A percentile compares a stretch with the other conserved stretches of the same genome.
Conservation (phyloP, 1,284 basidiomycete species). For the Cerioporus squamosus region DNA sequence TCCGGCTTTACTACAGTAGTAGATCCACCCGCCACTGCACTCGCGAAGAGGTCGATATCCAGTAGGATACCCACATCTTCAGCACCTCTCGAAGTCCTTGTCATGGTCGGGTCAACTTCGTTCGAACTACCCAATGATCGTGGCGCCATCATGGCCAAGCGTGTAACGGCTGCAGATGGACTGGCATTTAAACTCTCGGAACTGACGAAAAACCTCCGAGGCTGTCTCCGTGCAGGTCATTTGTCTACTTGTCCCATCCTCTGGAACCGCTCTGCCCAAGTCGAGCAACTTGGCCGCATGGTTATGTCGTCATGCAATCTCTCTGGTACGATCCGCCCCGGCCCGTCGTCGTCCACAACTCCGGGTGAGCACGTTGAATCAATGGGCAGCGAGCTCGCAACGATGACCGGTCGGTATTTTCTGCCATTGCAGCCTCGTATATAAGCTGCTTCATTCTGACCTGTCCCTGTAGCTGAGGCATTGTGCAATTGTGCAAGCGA, state of each 20-base stretch:
- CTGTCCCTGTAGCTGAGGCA: background rate
- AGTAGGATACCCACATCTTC: too few species aligned
- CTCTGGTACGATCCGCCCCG: too few species aligned
- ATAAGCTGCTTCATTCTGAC: too few species aligned
- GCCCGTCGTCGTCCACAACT: too few species aligned
- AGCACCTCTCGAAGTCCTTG: too few species aligned
- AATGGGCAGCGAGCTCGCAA: too few species aligned
- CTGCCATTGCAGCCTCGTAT: background rate
- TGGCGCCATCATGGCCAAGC: background rate
- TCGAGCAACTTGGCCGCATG: background rate
- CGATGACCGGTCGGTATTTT: background rate
- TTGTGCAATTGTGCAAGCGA: background rate
- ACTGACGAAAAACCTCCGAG: slow-evolving; percentile 2
- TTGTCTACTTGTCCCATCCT: background rate
- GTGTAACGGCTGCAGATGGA: background rate
- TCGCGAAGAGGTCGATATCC: background rate
- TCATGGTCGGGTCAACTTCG: too few species aligned
- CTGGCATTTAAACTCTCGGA: background rate
- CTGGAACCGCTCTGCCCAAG: background rate
- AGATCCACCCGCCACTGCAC: background rate
- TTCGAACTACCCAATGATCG: too few species aligned
- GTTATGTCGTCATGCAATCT: background rate
- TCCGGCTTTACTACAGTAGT: background rate
- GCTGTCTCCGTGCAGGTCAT: background rate
- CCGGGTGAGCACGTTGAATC: too few species aligned